Percentiles rank a stretch among this genome's conserved stretches.
Conservation (phyloP, 192 early-diverging fungal genomes). For the Mortierella hygrophila region DNA sequence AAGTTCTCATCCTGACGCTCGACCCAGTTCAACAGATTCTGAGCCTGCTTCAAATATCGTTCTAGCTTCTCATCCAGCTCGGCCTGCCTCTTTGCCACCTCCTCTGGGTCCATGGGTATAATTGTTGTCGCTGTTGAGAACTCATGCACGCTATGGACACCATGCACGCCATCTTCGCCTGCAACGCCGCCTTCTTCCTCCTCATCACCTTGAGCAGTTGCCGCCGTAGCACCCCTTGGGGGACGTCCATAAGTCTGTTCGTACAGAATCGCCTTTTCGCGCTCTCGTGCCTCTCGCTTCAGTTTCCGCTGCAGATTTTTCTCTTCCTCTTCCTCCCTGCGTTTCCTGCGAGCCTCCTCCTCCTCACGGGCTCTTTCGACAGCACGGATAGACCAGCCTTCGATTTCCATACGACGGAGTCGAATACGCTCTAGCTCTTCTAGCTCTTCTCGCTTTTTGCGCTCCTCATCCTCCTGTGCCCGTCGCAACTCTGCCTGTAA, state of each 20-base stretch:
- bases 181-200: background rate
- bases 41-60: background rate
- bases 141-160: background rate
- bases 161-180: background rate
- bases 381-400: constrained; percentile 50
- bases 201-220: background rate
- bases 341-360: constrained; percentile 49
- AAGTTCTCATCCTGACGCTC: constrained; percentile 16
- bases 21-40: constrained; percentile 23
- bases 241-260: background rate
- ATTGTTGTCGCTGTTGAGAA: background rate
- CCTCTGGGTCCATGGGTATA: constrained; percentile 48
- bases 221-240: background rate
- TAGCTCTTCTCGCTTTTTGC: constrained; percentile 32
- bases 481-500: constrained; percentile 6
- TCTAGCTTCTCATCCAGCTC: constrained; percentile 40
- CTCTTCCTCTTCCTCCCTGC: constrained; percentile 49
- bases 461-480: constrained; percentile 37
- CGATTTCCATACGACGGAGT: constrained; percentile 51
- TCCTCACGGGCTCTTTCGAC: constrained; percentile 44
- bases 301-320: constrained; percentile 33
- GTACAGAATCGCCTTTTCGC: constrained; percentile 34
- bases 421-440: constrained; percentile 53
- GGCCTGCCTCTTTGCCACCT: constrained; percentile 21
- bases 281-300: constrained; percentile 40